Evolutionary conservation across 1,284 basidiomycete genomes (phyloP).

Genomic region (Ustilago sp.): DNA sequence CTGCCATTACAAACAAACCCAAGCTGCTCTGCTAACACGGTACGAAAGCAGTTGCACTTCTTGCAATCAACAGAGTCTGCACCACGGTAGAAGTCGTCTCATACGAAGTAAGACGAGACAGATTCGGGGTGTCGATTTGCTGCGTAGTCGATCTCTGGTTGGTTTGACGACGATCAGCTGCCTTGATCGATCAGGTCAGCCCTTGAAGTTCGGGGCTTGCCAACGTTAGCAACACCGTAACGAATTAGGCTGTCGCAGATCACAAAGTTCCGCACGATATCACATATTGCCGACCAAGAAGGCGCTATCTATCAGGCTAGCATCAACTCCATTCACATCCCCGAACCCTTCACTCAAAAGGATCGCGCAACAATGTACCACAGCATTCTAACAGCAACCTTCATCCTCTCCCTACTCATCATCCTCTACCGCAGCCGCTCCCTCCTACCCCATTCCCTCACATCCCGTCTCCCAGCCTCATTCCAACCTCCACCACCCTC

Average conservation of each 20-base stretch:
- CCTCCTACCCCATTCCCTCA: constrained; percentile 16
- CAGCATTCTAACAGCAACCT: constrained; percentile 36
- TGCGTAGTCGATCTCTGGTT: neutral
- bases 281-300: neutral
- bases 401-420: constrained; percentile 36
- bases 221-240: neutral
- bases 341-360: neutral
- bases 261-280: neutral
- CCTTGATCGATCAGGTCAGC: neutral
- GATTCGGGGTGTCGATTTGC: neutral
- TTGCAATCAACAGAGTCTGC: too few relatives aligned
- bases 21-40: neutral
- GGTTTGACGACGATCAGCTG: neutral
- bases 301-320: neutral
- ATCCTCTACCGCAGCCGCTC: constrained; percentile 40
- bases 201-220: neutral
- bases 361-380: constrained; percentile 32
- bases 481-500: neutral
- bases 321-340: neutral
- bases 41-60: neutral
- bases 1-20: neutral
- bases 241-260: neutral
- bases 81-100: too few relatives aligned
- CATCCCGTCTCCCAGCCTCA: neutral
- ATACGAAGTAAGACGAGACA: neutral